A percentile compares a stretch with the other conserved stretches of the same genome.
Evolutionary conservation across 306 rosid species (phyloP).

Genomic region (Pyrus betulifolia): DNA sequence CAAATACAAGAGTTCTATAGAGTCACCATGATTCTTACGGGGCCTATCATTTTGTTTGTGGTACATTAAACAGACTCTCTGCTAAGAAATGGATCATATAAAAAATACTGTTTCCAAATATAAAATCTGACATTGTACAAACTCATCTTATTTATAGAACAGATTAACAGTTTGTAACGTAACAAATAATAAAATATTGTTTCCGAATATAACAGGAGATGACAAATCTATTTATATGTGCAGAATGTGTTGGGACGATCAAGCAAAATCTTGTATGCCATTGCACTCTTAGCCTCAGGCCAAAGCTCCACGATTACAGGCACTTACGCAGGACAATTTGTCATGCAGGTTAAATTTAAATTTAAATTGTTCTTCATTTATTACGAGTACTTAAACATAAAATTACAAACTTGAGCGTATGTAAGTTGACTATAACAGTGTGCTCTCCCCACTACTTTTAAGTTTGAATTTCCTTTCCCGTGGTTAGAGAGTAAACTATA

Average conservation of each 20-base stretch:
- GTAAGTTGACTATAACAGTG: not conserved
- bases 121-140: not conserved
- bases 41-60: too few species aligned
- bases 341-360: conserved; percentile 69
- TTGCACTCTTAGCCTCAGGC: conserved; percentile 85
- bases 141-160: not conserved
- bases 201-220: not conserved
- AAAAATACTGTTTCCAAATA: not conserved
- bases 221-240: not conserved
- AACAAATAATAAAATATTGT: not conserved
- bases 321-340: conserved; percentile 82
- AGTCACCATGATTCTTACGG: too few species aligned
- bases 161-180: not conserved
- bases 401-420: too few species aligned
- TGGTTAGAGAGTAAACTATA: too few species aligned
- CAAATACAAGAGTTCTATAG: too few species aligned
- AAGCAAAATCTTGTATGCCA: conserved; percentile 67
- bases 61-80: too few species aligned
- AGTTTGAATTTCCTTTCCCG: not conserved
- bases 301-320: conserved; percentile 94
- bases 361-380: too few species aligned
- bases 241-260: conserved; percentile 83
- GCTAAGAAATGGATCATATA: too few species aligned
- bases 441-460: not conserved
- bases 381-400: too few species aligned